Percentiles rank a stretch among this genome's conserved stretches.
Evolutionary conservation across 352 stramenopile species (phyloP).

Genomic region (Blastocystis hominis): DNA sequence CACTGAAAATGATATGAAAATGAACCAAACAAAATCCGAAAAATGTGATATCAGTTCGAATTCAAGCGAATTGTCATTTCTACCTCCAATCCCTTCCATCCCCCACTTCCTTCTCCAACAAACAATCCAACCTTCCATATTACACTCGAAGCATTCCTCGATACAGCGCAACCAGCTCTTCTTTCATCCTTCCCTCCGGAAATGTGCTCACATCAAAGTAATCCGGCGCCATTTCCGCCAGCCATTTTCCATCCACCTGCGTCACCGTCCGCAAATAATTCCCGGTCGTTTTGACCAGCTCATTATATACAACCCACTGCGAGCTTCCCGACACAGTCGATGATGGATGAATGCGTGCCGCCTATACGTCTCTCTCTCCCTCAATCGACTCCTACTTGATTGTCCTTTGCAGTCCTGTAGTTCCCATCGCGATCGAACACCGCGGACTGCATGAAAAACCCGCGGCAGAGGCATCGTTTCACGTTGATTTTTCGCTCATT

Average conservation of each 20-base stretch:
- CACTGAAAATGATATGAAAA: background rate
- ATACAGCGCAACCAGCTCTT: constrained; percentile 28
- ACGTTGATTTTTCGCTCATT: constrained; percentile 82
- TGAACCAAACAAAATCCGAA: too few relatives aligned
- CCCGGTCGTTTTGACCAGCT: constrained; percentile 94
- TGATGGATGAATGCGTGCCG: constrained; percentile 33
- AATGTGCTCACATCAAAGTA: constrained; percentile 88
- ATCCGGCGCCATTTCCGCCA: constrained; percentile 83
- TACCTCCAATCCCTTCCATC: background rate
- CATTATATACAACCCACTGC: constrained; percentile 70
- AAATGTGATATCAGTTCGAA: too few relatives aligned
- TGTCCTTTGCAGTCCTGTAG: constrained; percentile 98
- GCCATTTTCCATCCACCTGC: constrained; percentile 80
- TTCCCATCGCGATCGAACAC: constrained; percentile 76
- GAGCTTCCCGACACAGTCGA: background rate
- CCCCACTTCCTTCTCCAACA: background rate
- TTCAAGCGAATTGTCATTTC: background rate
- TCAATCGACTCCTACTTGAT: constrained; percentile 85
- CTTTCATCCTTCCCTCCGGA: constrained; percentile 32
- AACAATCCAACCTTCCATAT: background rate
- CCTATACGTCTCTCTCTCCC: background rate
- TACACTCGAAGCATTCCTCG: background rate
- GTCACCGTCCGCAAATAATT: constrained; percentile 97
- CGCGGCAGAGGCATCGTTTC: constrained; percentile 79
- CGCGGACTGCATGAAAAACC: constrained; percentile 95